Base-by-base conservation (phyloP, 2,329 filamentous ascomycete genomes). In the Paraconiothyrium sp. region DNA sequence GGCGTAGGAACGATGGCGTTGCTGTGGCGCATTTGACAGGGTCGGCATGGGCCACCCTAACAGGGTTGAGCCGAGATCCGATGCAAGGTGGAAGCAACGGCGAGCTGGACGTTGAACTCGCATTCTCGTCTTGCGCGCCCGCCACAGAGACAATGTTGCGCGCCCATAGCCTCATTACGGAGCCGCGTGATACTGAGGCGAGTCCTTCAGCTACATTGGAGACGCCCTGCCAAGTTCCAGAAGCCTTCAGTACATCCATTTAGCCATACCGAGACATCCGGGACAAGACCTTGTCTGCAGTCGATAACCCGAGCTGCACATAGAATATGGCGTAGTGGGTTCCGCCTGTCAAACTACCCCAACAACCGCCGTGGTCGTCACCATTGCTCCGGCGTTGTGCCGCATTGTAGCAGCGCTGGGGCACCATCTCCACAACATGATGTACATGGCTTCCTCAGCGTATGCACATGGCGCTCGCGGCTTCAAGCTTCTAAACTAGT, bases 1-100 rank as follows among this genome's bases (percentile, higher is more conserved):
- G 71, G 68, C 64, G 65, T 64, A 57, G 48, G 65, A 66, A 70
- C 61, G 66, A 65, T 75, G 75, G 74, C 74, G 74, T 73, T 59
- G 57, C 57, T 68, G 71, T 76, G 72, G 73, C 72, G 71, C 63
- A 54, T 56, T 34, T 60, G 50, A 55, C 49, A 58, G 50, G 61
- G 47, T 43, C 30, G 49, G 62, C 68, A 67, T 66, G 60, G 63
- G 41, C 57, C 52, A 32, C 54, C 10, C 54, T 54, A 64, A 57
- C 66, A 64, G 58, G 64, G 61, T 57, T 64, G 48, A 39, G 34
- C 70, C 71, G 68, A 66, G 62, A 69, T 69, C 66, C 63, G 63
- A 62, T 51, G 41, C 41, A 58, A 32, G 48, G 48, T 30, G 54
- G 39, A 24, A 37, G 39, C 59, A 63, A 60, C 55, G 56, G 60